Evolutionary conservation across 2,329 filamentous ascomycete genomes (phyloP).

Genomic region (Gnomoniopsis smithogilvyi): DNA sequence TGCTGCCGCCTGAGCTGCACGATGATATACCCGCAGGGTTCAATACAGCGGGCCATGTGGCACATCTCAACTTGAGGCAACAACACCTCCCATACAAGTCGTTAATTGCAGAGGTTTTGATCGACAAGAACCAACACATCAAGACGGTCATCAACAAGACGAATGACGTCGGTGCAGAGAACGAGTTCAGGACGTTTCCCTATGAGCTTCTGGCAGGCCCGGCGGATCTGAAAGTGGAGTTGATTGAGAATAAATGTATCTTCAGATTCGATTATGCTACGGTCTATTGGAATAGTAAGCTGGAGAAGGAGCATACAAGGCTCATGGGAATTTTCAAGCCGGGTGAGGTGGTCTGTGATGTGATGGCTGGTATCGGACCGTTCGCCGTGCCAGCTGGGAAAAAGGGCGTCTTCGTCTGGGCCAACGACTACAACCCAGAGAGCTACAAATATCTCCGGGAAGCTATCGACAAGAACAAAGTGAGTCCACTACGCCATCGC

Average conservation of each 20-base stretch:
- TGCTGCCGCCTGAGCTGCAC: conserved; percentile 76
- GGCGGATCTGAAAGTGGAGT: conserved; percentile 78
- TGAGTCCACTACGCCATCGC: conserved; percentile 30
- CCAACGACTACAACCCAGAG: conserved; percentile 94
- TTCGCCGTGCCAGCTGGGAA: conserved; percentile 91
- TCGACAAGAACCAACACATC: conserved; percentile 83
- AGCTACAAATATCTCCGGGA: conserved; percentile 70
- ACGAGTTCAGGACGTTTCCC: conserved; percentile 84
- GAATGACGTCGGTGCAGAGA: conserved; percentile 81
- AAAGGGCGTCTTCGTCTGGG: conserved; percentile 89
- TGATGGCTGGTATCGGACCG: conserved; percentile 96
- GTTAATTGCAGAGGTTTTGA: conserved; percentile 77
- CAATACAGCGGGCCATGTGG: conserved; percentile 85
- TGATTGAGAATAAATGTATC: conserved; percentile 77
- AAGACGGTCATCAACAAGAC: conserved; percentile 95
- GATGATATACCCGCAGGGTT: conserved; percentile 83
- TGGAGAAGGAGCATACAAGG: conserved; percentile 84
- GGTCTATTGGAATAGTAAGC: conserved; percentile 96
- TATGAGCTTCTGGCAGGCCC: conserved; percentile 87
- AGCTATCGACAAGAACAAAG: conserved; percentile 77
- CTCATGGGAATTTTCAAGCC: conserved; percentile 72
- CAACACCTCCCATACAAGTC: conserved; percentile 82
- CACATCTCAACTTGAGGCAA: conserved; percentile 85
- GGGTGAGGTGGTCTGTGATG: conserved; percentile 88
- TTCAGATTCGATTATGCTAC: conserved; percentile 94